Evolutionary conservation across 352 stramenopile genomes (phyloP), one percentile per base, ranked within the genome.

Genomic region (Globisporangium paroecandrum): DNA sequence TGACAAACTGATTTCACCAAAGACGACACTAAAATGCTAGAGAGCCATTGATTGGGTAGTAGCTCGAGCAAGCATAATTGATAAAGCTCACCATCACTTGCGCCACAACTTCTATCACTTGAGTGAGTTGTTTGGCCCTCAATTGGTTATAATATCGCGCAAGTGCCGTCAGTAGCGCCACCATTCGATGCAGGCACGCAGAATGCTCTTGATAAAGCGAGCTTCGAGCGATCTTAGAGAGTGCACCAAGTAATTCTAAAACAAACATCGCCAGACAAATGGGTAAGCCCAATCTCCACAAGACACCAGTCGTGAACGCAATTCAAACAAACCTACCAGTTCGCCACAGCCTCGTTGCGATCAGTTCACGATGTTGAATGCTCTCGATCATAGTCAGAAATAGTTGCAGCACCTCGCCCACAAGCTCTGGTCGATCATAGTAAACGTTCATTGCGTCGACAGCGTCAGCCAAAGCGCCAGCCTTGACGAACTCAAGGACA

Each of bases 31-130:
- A 18, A 18, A 18, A 46, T 12, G 27, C 43, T 24, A 43, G 27
- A 49, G 15, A 4, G 15, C 20, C 41, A 9, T n/a, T 49, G 38
- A 20, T 6, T 5, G 13, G 6, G 4, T 18, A 49, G 15, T n/a
- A 49, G 15, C 38, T 46, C 12, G 38, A 46, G 5, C 6, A n/a
- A 49, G 41, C 41, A 49, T 1, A 38, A 27, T 25, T 8, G 20
- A 18, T 18, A 29, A 4, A 41, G 49, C 53, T 7, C 36, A 78
- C 73, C 73, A 77, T 77, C 53, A 70, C 65, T 64, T 79, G 73
- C 22, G 65, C 64, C 18, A 58, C 67, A 38, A 65, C 63, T 13
- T 66, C 62, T 60, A 79, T 57, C 34, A 65, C 55, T 47, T 69
- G 60, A 34, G 36, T 64, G 34, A 58, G 71, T n/a, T 69, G 53